Evolutionary conservation across 73 alveolate species (phyloP).

Genomic region (Paramecium tetraurelia): DNA sequence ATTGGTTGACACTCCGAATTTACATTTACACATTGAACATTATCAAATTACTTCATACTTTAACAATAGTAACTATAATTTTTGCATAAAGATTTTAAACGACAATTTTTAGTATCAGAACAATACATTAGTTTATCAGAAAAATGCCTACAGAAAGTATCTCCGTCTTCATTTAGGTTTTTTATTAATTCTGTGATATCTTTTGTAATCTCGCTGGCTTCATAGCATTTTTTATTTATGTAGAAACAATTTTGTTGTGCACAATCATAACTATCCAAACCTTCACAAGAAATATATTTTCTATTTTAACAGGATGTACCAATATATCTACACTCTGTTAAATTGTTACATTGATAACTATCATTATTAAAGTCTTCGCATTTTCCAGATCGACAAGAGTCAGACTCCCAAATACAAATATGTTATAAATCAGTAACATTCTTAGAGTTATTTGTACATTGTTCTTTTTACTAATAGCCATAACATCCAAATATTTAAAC

Average conservation of each 20-base stretch:
- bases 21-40: background rate
- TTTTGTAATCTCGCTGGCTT: background rate
- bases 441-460: background rate
- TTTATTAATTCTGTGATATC: background rate
- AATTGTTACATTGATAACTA: background rate
- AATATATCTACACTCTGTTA: background rate
- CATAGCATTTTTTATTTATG: background rate
- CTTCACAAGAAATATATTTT: background rate
- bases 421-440: background rate
- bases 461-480: background rate
- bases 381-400: background rate
- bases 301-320: background rate
- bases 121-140: background rate
- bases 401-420: background rate
- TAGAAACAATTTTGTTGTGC: background rate
- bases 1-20: background rate
- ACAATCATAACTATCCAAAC: background rate
- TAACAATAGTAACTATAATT: background rate
- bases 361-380: background rate
- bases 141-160: background rate
- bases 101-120: background rate
- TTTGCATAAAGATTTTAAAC: background rate
- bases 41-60: background rate
- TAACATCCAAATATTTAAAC: background rate
- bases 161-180: background rate